Percentiles rank a stretch among this genome's conserved stretches.
These are phyloP conservation scores for Yamadazyma dendronema DNA, from an alignment of 1,139 yeast species.

Conservation along the genomic window DNA sequence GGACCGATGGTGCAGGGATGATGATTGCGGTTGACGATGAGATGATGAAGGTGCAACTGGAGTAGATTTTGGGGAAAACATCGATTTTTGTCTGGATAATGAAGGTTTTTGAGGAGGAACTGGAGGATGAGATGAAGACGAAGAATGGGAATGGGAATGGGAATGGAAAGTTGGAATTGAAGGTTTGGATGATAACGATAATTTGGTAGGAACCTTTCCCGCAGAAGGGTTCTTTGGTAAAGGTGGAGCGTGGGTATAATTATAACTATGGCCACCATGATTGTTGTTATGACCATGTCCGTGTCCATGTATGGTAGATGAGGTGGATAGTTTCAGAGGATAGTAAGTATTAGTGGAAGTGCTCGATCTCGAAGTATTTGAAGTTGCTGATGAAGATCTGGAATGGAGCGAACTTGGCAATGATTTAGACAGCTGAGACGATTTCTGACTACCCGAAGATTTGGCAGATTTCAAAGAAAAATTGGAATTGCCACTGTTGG, in stretches of 20 bases:
- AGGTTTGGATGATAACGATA: slow-evolving; percentile 1
- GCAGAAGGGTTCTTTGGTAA: slow-evolving; percentile 2
- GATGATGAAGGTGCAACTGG: not conserved
- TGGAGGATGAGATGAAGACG: not conserved
- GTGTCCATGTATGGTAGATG: not conserved
- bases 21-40: not conserved
- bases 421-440: slow-evolving; percentile 8
- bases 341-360: slow-evolving; percentile 4
- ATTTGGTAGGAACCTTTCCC: not conserved
- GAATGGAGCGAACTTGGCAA: slow-evolving; percentile 9
- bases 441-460: slow-evolving; percentile 6
- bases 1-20: not conserved
- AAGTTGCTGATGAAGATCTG: slow-evolving; percentile 13
- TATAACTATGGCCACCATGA: no score
- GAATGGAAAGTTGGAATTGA: not conserved
- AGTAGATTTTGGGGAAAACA: slow-evolving; percentile 1
- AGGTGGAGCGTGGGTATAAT: slow-evolving; percentile 7
- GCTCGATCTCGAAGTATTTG: slow-evolving; percentile 10
- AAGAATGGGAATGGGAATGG: not conserved
- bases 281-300: not conserved
- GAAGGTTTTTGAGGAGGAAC: not conserved
- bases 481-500: slow-evolving; percentile 12
- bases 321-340: slow-evolving; percentile 2
- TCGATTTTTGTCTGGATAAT: slow-evolving; percentile 1
- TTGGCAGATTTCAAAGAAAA: slow-evolving; percentile 13